Percentiles rank a stretch among this genome's conserved stretches.
phyloP scores from a whole-genome alignment of 2,329 filamentous ascomycete genomes.

The Helotiales sp. region DNA sequence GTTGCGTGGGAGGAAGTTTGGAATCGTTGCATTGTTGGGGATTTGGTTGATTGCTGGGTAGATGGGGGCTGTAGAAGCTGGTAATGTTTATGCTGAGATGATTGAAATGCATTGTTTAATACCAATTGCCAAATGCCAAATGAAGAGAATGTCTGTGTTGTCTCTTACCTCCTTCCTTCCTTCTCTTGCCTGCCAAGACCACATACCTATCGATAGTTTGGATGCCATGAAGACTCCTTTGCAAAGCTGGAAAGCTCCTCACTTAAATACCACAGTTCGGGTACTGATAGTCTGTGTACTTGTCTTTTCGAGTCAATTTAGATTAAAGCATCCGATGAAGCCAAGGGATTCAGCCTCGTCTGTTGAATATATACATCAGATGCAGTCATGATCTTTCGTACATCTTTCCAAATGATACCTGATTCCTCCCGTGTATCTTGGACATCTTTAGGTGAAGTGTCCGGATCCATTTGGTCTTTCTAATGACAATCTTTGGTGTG shows the following conservation, averaged over 20 bases:
- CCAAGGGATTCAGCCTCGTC: background rate
- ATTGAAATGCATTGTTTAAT: too few relatives aligned
- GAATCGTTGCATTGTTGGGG: too few relatives aligned
- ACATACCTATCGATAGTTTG: background rate
- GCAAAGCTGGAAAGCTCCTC: background rate
- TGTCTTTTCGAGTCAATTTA: background rate
- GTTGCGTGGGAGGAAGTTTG: too few relatives aligned
- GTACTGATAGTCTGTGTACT: too few relatives aligned
- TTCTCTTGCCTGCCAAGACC: background rate
- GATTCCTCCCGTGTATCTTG: background rate
- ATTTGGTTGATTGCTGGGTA: background rate
- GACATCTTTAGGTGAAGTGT: background rate
- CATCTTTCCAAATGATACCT: background rate
- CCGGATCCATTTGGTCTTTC: too few relatives aligned
- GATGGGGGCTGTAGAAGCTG: too few relatives aligned
- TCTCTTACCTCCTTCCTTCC: background rate
- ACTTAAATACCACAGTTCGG: background rate
- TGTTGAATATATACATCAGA: background rate
- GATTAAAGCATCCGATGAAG: background rate
- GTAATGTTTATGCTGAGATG: background rate
- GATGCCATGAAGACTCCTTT: background rate
- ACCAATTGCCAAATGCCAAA: too few relatives aligned
- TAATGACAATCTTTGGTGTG: too few relatives aligned
- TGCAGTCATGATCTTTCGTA: background rate
- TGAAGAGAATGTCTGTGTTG: too few relatives aligned